Base-by-base conservation (phyloP, 768 basidiomycete genomes). In the Russula abietina region DNA sequence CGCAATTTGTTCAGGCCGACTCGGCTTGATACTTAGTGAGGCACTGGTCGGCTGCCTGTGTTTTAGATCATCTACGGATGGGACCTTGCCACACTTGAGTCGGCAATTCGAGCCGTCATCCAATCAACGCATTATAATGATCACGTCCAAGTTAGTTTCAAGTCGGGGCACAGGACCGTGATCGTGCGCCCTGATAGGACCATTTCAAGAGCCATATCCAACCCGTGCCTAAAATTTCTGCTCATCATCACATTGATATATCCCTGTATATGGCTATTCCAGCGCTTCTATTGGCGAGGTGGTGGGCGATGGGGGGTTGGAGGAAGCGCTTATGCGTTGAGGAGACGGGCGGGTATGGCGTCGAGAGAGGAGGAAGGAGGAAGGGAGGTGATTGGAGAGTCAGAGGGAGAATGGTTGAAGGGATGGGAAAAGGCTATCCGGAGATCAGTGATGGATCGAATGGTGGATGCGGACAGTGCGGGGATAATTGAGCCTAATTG, bases 241-340 rank as follows among this genome's bases (percentile, higher is more conserved):
- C 78, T 85, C 24, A 83, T 86, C 68, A 75, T 92, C 60, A 77
- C 85, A 14, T 72, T 91, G 62, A 78, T 93, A 61, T 93, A 83
- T 70, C 91, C 90, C 0, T 84, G 91, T 71, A 79, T 93, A 65
- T 93, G 89, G 90, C 73, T 93, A 4, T 91, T 83, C 73, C 84
- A 84, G 71, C 82, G 85, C 4, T 87, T 88, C 73, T 79, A 86
- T 67, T 69, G 76, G 6, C 76, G 74, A 0, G 89, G 89, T 10
- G 91, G 91, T 7, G 91, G 88, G 0, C 74, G 76, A 12, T 93
- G 91, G 91, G 77, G 80, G 66, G 84, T 91, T 8, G 86, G 85
- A 57, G 90, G 90, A 22, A 84, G 84, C 16, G 88, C 86, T 12
- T 91, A 89, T 69, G 79, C 87, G n/a, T 74, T 91, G 50, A 88